Evolutionary conservation across 257 asterid species (phyloP).

Genomic region (Leptodermis oblonga): DNA sequence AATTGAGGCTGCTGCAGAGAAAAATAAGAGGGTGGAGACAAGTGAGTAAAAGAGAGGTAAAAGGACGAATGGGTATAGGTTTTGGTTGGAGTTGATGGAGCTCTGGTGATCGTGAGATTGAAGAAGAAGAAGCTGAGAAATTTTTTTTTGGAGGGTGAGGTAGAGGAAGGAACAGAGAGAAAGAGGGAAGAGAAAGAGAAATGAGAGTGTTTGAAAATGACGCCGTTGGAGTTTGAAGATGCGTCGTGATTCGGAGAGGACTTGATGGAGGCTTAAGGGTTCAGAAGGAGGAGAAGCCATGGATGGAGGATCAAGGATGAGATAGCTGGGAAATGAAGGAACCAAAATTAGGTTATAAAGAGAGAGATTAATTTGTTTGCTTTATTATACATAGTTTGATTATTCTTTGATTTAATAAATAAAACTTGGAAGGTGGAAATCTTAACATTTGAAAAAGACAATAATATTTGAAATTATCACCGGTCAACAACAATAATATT

Average conservation of each 20-base stretch:
- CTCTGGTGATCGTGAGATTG: too few species aligned
- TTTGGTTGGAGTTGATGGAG: too few species aligned
- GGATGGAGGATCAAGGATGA: conserved; percentile 16
- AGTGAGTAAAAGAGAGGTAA: conserved; percentile 22
- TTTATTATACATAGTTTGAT: not conserved
- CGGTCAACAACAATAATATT: too few species aligned
- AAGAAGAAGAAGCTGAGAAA: not conserved
- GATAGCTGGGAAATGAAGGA: not conserved
- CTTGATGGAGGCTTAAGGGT: conserved; percentile 37
- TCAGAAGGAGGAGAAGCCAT: conserved; percentile 15
- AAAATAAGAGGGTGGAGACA: conserved; percentile 9
- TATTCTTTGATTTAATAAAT: not conserved
- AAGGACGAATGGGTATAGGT: conserved; percentile 3
- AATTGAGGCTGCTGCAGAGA: conserved; percentile 41
- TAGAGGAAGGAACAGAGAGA: conserved; percentile 34
- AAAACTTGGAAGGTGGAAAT: not conserved
- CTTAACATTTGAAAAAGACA: too few species aligned
- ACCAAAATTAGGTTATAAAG: not conserved
- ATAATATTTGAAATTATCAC: too few species aligned
- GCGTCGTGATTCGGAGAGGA: conserved; percentile 46
- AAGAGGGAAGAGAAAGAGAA: conserved; percentile 53
- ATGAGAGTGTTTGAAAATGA: conserved; percentile 45
- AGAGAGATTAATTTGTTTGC: not conserved
- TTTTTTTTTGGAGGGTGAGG: conserved; percentile 29
- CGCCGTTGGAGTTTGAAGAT: conserved; percentile 41